phyloP scores from a whole-genome alignment of 2,329 filamentous ascomycete genomes.

The Pleoardoris graminearum region DNA sequence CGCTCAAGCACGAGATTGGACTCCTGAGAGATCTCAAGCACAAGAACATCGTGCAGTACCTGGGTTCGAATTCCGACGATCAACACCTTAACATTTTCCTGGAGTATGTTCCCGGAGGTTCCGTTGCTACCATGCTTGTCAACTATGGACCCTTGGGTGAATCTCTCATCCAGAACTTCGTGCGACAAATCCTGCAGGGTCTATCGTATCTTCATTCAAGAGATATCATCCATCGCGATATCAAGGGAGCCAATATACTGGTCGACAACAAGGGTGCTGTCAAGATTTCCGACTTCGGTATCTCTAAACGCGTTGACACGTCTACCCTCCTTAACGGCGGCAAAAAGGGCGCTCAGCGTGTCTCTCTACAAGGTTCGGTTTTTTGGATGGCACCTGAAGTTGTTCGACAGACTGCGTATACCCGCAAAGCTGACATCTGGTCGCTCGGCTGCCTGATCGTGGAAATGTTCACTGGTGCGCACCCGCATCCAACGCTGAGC shows the following conservation, averaged over 20 bases:
- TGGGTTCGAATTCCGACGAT: conserved; percentile 89
- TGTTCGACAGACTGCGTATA: conserved; percentile 96
- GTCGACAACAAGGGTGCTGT: conserved; percentile 99
- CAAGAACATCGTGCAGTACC: conserved; percentile 96
- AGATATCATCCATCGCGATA: conserved; percentile 97
- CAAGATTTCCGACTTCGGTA: conserved; percentile 99
- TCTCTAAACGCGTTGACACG: conserved; percentile 95
- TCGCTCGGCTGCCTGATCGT: conserved; percentile 94
- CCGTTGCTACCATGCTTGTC: conserved; percentile 97
- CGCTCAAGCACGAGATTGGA: conserved; percentile 93
- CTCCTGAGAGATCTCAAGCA: conserved; percentile 92
- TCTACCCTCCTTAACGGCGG: conserved; percentile 69
- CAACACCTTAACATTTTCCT: conserved; percentile 99
- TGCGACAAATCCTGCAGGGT: conserved; percentile 90
- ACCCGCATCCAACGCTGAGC: conserved; percentile 95
- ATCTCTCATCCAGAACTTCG: conserved; percentile 92
- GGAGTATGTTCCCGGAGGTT: conserved; percentile 96
- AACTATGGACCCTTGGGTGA: conserved; percentile 95
- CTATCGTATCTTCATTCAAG: conserved; percentile 90
- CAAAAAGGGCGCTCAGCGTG: conserved; percentile 50
- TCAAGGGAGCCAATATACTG: conserved; percentile 98
- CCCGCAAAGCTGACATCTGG: conserved; percentile 98
- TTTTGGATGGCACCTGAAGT: conserved; percentile 99
- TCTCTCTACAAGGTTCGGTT: conserved; percentile 91
- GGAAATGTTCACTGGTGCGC: conserved; percentile 97